Evolutionary conservation across 257 asterid genomes (phyloP).

Genomic region (Salvia splendens): DNA sequence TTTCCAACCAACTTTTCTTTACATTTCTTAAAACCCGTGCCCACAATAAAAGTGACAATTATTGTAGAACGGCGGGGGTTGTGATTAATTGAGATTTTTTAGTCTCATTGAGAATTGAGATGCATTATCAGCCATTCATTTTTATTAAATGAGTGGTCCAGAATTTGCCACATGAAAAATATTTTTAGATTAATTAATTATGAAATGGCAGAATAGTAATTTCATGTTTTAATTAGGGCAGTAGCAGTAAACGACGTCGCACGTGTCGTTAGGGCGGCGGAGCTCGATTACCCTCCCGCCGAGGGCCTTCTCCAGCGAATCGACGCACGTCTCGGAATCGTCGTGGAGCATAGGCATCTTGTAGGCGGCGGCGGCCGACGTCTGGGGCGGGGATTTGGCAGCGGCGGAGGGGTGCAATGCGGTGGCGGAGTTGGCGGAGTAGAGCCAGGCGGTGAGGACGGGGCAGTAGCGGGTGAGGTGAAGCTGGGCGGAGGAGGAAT

Average conservation of each 20-base stretch:
- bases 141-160: too few species aligned
- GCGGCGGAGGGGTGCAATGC: constrained; percentile 52
- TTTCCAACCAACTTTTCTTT: too few species aligned
- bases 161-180: too few species aligned
- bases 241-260: constrained; percentile 80
- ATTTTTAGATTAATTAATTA: too few species aligned
- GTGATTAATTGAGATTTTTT: too few species aligned
- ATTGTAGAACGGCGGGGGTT: too few species aligned
- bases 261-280: constrained; percentile 64
- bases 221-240: too few species aligned
- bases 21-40: too few species aligned
- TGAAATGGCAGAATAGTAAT: too few species aligned
- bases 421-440: constrained; percentile 77
- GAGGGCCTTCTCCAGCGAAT: constrained; percentile 68
- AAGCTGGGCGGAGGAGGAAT: constrained; percentile 47
- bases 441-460: constrained; percentile 87
- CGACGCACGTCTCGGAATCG: constrained; percentile 90
- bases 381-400: constrained; percentile 35
- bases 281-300: constrained; percentile 53
- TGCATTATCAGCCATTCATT: too few species aligned
- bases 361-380: constrained; percentile 47
- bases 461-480: constrained; percentile 90
- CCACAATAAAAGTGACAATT: too few species aligned
- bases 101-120: too few species aligned
- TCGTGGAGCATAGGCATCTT: constrained; percentile 90